phyloP scores from a whole-genome alignment of 352 stramenopile species.

The Pythium biforme region DNA sequence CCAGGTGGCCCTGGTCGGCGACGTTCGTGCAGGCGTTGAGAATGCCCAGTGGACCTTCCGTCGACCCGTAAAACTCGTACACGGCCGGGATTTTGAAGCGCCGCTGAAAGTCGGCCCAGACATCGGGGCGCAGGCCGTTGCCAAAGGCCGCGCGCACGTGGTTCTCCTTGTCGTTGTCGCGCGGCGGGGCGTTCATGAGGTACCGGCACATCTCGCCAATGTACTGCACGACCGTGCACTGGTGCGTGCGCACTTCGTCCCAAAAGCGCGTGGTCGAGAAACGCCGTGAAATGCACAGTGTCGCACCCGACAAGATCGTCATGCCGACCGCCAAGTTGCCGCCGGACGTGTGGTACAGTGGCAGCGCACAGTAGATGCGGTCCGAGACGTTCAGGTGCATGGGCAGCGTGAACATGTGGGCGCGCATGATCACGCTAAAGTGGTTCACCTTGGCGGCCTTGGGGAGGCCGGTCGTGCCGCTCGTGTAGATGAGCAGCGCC shows the following conservation, averaged over 20 bases:
- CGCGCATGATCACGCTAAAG: conserved; percentile 66
- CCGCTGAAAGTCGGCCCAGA: conserved; percentile 86
- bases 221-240: conserved; percentile 86
- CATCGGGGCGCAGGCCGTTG: conserved; percentile 88
- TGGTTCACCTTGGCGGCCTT: conserved; percentile 81
- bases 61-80: conserved; percentile 92
- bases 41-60: conserved; percentile 83
- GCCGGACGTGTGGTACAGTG: conserved; percentile 84
- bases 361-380: conserved; percentile 75
- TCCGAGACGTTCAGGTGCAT: conserved; percentile 63
- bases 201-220: conserved; percentile 91
- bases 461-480: conserved; percentile 77
- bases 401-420: conserved; percentile 50
- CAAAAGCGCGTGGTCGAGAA: conserved; percentile 81
- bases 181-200: conserved; percentile 56
- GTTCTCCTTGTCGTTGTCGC: conserved; percentile 59
- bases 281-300: conserved; percentile 68
- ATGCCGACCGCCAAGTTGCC: conserved; percentile 79
- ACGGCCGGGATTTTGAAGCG: conserved; percentile 85
- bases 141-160: conserved; percentile 83
- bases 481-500: conserved; percentile 82
- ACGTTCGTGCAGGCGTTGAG: conserved; percentile 70
- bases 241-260: conserved; percentile 62
- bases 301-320: conserved; percentile 73
- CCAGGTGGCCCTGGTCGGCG: conserved; percentile 64